phyloP scores from a whole-genome alignment of 163 green algal species.

The Scenedesmus sp. region DNA sequence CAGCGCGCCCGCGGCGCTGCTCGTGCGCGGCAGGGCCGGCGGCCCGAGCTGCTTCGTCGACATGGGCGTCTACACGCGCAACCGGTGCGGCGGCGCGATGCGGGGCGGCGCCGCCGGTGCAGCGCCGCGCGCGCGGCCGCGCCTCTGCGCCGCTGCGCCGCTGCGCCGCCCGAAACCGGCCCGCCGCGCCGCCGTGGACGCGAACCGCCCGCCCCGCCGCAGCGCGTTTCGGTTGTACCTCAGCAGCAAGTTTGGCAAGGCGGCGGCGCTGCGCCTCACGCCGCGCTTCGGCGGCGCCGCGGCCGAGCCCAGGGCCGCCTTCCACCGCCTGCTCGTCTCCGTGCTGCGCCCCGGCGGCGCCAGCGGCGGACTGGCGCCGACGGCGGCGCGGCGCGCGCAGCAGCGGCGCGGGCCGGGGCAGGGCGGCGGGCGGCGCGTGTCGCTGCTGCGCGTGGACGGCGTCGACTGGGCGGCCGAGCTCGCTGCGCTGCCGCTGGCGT shows the following conservation, averaged over 20 bases:
- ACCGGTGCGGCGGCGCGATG: slow-evolving; percentile 26
- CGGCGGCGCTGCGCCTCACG: slow-evolving; percentile 2
- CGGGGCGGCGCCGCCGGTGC: no score
- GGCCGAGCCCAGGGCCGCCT: neutral
- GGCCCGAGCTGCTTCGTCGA: slow-evolving; percentile 28
- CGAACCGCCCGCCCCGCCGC: no score
- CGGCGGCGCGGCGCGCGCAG: neutral
- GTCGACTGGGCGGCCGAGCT: slow-evolving; percentile 3
- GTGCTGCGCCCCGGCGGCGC: slow-evolving; percentile 35
- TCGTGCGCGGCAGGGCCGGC: slow-evolving; percentile 24
- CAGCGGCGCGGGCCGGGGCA: neutral
- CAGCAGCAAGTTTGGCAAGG: slow-evolving; percentile 66
- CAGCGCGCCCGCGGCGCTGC: slow-evolving; percentile 1
- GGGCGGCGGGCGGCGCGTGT: neutral
- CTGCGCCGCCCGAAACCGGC: no score
- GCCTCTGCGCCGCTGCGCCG: no score
- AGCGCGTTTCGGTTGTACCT: slow-evolving; percentile 80
- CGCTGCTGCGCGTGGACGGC: slow-evolving; percentile 9
- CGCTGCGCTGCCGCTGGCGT: slow-evolving; percentile 9
- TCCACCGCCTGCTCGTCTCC: slow-evolving; percentile 13
- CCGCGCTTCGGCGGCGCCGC: slow-evolving; percentile 24
- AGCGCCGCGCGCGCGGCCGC: no score
- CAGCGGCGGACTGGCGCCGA: slow-evolving; percentile 43
- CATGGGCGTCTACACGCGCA: slow-evolving; percentile 52
- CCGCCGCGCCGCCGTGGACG: no score